phyloP scores from a whole-genome alignment of 495 filamentous ascomycete species.

The Penicillium daleae region DNA sequence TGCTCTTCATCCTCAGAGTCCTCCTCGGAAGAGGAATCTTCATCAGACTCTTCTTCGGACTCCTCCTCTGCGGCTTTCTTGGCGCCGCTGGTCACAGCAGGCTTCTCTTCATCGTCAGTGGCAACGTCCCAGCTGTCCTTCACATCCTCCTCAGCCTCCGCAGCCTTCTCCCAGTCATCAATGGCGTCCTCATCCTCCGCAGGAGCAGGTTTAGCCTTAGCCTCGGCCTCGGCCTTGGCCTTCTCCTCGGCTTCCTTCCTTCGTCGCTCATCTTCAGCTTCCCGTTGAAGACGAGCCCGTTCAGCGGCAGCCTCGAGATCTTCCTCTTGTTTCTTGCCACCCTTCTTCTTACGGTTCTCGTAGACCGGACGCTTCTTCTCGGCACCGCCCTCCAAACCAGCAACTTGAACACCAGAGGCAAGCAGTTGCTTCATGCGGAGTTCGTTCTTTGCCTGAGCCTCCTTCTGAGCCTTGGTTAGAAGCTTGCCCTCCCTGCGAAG shows the following conservation, averaged over 20 bases:
- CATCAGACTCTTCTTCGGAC: constrained; percentile 51
- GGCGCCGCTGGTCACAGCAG: constrained; percentile 28
- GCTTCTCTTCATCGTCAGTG: constrained; percentile 71
- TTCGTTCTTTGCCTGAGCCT: constrained; percentile 81
- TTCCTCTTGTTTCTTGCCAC: constrained; percentile 72
- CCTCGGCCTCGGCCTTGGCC: constrained; percentile 63
- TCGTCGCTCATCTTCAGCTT: constrained; percentile 74
- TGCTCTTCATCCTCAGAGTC: constrained; percentile 69
- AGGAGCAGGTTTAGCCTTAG: constrained; percentile 59
- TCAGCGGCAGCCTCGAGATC: constrained; percentile 65
- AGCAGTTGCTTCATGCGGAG: constrained; percentile 93
- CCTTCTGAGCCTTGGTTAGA: constrained; percentile 90
- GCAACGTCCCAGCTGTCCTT: constrained; percentile 97
- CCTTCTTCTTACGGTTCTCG: constrained; percentile 77
- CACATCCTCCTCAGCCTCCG: constrained; percentile 74
- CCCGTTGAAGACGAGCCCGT: constrained; percentile 61
- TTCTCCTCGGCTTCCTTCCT: constrained; percentile 68
- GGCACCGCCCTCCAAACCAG: constrained; percentile 65
- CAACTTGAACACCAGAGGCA: constrained; percentile 77
- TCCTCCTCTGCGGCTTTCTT: constrained; percentile 37
- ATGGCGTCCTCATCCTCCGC: constrained; percentile 62
- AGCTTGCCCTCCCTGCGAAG: constrained; percentile 95
- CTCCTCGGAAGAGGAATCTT: constrained; percentile 57
- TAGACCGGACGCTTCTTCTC: constrained; percentile 78
- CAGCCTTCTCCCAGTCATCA: constrained; percentile 90